Evolutionary conservation across 2,329 filamentous ascomycete species (phyloP).

Genomic region (Microsporum ferrugineum): DNA sequence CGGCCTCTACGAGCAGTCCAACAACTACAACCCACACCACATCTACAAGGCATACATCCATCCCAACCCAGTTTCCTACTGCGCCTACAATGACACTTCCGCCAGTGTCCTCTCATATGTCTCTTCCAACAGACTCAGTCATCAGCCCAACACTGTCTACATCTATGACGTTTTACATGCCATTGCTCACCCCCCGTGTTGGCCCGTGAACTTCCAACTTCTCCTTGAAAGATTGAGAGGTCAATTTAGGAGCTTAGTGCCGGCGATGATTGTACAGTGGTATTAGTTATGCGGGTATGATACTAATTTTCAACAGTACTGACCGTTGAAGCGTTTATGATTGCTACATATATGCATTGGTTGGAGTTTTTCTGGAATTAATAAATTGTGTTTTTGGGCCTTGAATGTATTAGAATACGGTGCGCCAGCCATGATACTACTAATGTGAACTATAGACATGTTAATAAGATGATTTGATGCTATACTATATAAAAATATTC

Average conservation of each 20-base stretch:
- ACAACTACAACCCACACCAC: not conserved
- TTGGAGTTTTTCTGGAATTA: not conserved
- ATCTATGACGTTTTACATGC: not conserved
- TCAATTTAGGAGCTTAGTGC: not conserved
- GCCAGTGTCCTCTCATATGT: not conserved
- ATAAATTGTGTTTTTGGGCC: not conserved
- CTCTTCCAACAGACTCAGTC: not conserved
- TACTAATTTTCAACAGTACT: not conserved
- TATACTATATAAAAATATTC: not conserved
- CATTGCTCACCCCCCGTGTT: not conserved
- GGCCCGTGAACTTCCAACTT: not conserved
- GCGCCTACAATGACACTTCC: not conserved
- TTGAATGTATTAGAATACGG: not conserved
- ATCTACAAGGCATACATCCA: not conserved
- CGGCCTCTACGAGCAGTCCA: not conserved
- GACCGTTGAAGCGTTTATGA: not conserved
- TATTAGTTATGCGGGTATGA: not conserved
- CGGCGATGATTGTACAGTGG: not conserved
- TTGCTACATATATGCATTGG: not conserved
- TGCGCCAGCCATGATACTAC: not conserved
- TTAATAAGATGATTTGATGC: not conserved
- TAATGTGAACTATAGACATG: not conserved
- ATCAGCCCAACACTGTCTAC: not conserved
- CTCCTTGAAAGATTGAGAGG: not conserved
- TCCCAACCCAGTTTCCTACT: not conserved